Conservation (phyloP, 345 rosid genomes). For the Erodium maritimum region DNA sequence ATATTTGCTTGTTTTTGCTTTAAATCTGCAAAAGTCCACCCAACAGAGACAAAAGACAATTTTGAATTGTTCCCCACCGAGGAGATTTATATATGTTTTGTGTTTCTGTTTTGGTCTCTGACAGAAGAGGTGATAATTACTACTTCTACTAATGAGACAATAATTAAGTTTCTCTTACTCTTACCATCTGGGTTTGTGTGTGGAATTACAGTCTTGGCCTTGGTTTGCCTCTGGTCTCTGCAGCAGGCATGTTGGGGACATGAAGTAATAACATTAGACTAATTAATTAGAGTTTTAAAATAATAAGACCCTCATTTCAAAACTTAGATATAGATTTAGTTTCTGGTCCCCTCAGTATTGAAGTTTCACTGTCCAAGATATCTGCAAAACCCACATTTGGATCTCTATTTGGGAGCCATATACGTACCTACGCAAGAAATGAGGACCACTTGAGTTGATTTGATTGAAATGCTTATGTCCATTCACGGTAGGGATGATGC, state of each 20-base stretch:
- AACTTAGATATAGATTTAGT: background rate
- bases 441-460: background rate
- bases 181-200: background rate
- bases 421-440: background rate
- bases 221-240: background rate
- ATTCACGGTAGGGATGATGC: too few relatives aligned
- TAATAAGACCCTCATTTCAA: background rate
- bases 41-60: constrained; percentile 12
- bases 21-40: background rate
- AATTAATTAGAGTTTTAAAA: background rate
- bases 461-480: too few relatives aligned
- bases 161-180: background rate
- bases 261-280: background rate
- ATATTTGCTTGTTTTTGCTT: background rate
- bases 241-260: background rate
- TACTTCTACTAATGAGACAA: background rate
- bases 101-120: constrained; percentile 5
- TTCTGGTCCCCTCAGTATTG: background rate
- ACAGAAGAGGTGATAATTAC: constrained; percentile 1
- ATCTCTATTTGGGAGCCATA: background rate
- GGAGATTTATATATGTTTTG: background rate
- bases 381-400: background rate
- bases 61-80: constrained; percentile 8
- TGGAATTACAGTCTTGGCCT: background rate
- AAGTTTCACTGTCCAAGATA: background rate